A percentile compares a stretch with the other conserved stretches of the same genome.
phyloP scores from a whole-genome alignment of 192 early-diverging fungal genomes.

The Coemansia sp. region DNA sequence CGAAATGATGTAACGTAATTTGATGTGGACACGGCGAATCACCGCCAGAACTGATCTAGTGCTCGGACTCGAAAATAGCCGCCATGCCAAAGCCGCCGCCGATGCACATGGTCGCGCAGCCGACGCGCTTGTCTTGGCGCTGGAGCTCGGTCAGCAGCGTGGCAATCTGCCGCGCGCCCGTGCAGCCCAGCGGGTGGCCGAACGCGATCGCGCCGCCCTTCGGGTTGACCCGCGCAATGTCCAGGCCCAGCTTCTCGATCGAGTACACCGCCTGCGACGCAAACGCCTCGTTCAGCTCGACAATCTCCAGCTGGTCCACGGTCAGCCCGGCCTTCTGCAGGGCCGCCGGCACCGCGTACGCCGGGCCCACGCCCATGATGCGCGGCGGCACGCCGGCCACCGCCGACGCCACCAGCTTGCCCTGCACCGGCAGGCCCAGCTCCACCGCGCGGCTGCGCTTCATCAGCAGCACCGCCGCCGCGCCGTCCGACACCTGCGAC shows the following conservation, averaged over 20 bases:
- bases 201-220: slow-evolving; percentile 98
- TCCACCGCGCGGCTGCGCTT: slow-evolving; percentile 86
- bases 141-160: slow-evolving; percentile 91
- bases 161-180: slow-evolving; percentile 94
- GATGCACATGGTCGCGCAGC: slow-evolving; percentile 89
- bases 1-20: neutral
- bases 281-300: slow-evolving; percentile 97
- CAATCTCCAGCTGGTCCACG: slow-evolving; percentile 77
- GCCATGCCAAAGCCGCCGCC: slow-evolving; percentile 90
- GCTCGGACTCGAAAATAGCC: slow-evolving; percentile 77
- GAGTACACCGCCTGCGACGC: slow-evolving; percentile 95
- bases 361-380: slow-evolving; percentile 98
- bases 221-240: slow-evolving; percentile 91
- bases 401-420: slow-evolving; percentile 81
- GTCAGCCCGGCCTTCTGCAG: slow-evolving; percentile 73
- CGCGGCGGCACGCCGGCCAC: slow-evolving; percentile 87
- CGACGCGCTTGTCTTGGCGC: slow-evolving; percentile 77
- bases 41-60: too few species aligned
- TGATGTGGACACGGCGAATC: too few species aligned
- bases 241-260: slow-evolving; percentile 81
- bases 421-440: slow-evolving; percentile 78
- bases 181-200: slow-evolving; percentile 91
- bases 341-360: slow-evolving; percentile 86
- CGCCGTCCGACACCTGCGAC: slow-evolving; percentile 98
- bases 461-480: slow-evolving; percentile 92